These are phyloP conservation scores for Sporothrix brunneoviolacea DNA, from an alignment of 2,329 filamentous ascomycete species.

Conservation along the genomic window DNA sequence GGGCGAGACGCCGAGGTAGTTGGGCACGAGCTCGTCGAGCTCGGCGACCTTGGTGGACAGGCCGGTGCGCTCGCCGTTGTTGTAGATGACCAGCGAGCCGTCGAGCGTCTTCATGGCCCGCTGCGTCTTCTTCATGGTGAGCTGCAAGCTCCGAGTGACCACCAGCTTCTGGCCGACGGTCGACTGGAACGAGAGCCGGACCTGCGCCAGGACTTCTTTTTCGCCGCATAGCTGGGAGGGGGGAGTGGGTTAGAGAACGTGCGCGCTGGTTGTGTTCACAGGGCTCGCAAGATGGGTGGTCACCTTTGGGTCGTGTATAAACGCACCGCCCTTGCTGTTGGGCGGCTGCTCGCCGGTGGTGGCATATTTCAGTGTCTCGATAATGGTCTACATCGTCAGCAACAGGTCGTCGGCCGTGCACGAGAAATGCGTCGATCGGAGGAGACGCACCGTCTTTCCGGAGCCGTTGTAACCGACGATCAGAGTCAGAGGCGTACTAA, in stretches of 20 bases:
- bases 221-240: constrained; percentile 61
- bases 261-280: neutral
- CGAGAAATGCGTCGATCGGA: too few species aligned
- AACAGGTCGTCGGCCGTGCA: neutral
- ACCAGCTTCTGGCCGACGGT: constrained; percentile 76
- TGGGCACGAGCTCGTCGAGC: constrained; percentile 75
- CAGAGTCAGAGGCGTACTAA: constrained; percentile 84
- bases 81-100: constrained; percentile 65
- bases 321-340: constrained; percentile 83
- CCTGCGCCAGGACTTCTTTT: constrained; percentile 82
- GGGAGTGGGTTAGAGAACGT: neutral
- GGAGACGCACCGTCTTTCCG: constrained; percentile 64
- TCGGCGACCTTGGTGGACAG: constrained; percentile 77
- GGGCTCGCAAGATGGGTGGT: neutral
- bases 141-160: constrained; percentile 73
- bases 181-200: constrained; percentile 80
- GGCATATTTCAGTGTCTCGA: constrained; percentile 96
- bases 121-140: constrained; percentile 76
- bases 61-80: constrained; percentile 70
- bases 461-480: constrained; percentile 98
- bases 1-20: constrained; percentile 79
- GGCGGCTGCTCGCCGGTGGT: constrained; percentile 91
- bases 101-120: constrained; percentile 79
- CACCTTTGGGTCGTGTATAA: constrained; percentile 94
- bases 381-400: constrained; percentile 58